Evolutionary conservation across 345 rosid genomes (phyloP), one percentile per base, ranked within the genome.

Genomic region (Euphorbia tirucalli): DNA sequence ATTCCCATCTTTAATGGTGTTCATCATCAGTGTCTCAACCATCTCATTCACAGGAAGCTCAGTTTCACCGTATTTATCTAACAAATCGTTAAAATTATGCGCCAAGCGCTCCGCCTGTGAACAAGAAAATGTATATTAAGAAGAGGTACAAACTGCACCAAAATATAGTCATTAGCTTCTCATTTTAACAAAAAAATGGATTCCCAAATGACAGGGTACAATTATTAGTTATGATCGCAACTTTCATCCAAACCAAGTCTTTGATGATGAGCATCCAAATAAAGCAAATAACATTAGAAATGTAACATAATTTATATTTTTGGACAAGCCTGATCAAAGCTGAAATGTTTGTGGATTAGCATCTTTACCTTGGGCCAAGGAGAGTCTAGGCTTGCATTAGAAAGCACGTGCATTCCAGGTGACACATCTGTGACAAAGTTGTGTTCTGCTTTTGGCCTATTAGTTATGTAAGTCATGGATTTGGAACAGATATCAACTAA

Each of bases 321-420:
- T n/a, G n/a, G n/a, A n/a, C n/a, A n/a, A n/a, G n/a, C n/a, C n/a
- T n/a, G n/a, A n/a, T n/a, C n/a, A n/a, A n/a, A n/a, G n/a, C n/a
- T n/a, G n/a, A n/a, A n/a, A n/a, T n/a, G n/a, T n/a, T n/a, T n/a
- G n/a, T n/a, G n/a, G n/a, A n/a, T n/a, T n/a, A n/a, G n/a, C n/a
- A n/a, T n/a, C n/a, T n/a, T n/a, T 68, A 93, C 98, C 90, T 92
- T 89, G 70, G 89, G 91, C 97, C 92, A 90, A 41, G 97, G 93
- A 22, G 93, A 72, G 82, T 94, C 90, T 57, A 92, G 87, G 80
- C 81, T 85, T 64, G 91, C 91, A 75, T 87, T 92, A 64, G 96
- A 74, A 46, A 92, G 68, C 25, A 92, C 90, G 75, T 89, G 97
- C 75, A 90, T 83, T 67, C 94, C 95, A 0, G 97, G 89, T 24